These are phyloP conservation scores for Trametes hirsuta DNA, from an alignment of 1,284 basidiomycete genomes.

Conservation along the genomic window DNA sequence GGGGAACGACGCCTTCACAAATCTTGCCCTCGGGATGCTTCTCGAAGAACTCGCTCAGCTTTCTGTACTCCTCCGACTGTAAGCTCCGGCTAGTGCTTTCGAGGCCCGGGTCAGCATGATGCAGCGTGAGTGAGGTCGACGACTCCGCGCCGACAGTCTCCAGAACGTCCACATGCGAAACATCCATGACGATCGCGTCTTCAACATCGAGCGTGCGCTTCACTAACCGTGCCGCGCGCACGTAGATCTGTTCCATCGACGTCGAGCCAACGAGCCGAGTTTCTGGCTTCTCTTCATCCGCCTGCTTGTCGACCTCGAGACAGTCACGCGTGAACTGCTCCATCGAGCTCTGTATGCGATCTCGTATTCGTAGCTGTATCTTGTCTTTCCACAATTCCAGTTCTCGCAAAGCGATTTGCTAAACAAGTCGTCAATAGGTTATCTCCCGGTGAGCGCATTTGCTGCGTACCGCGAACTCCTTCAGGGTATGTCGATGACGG, in stretches of 20 bases:
- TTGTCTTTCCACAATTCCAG: slow-evolving; percentile 96
- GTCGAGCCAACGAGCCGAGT: slow-evolving; percentile 30
- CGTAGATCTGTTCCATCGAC: slow-evolving; percentile 88
- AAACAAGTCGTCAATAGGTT: background rate
- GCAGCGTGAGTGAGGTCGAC: slow-evolving; percentile 62
- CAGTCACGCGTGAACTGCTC: slow-evolving; percentile 95
- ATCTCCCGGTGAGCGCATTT: too few species aligned
- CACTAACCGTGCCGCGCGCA: slow-evolving; percentile 86
- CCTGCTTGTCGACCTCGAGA: slow-evolving; percentile 84
- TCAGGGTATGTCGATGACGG: slow-evolving; percentile 87
- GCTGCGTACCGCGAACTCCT: slow-evolving; percentile 79
- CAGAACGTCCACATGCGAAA: slow-evolving; percentile 88
- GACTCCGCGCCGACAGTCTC: slow-evolving; percentile 75
- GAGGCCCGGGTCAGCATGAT: slow-evolving; percentile 50
- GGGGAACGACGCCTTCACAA: slow-evolving; percentile 82
- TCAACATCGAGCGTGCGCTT: slow-evolving; percentile 90
- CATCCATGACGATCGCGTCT: slow-evolving; percentile 90
- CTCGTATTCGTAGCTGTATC: slow-evolving; percentile 89
- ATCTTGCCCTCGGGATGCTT: slow-evolving; percentile 84
- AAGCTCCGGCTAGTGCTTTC: slow-evolving; percentile 52
- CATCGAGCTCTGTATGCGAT: slow-evolving; percentile 94
- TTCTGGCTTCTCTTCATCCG: slow-evolving; percentile 35
- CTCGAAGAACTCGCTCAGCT: slow-evolving; percentile 75
- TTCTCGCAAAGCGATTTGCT: slow-evolving; percentile 92
- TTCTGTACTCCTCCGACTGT: slow-evolving; percentile 69